A percentile compares a stretch with the other conserved stretches of the same genome.
Conservation (phyloP, 2,329 filamentous ascomycete species). For the Botrytis paeoniae region DNA sequence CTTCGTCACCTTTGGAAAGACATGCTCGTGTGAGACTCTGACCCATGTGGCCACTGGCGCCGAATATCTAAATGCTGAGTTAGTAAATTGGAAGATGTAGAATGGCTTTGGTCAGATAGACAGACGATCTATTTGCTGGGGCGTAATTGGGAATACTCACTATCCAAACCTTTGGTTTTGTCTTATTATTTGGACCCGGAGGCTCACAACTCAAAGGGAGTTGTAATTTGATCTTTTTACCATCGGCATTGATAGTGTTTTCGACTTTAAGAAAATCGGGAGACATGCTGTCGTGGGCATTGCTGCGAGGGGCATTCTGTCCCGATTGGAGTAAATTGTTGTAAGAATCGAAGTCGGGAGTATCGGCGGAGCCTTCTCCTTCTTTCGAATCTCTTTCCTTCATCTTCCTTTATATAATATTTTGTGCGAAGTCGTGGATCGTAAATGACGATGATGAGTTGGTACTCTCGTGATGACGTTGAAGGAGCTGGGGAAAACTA, state of each 20-base stretch:
- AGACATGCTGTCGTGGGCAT: slow-evolving; percentile 24
- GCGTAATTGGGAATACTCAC: slow-evolving; percentile 48
- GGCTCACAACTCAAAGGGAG: slow-evolving; percentile 86
- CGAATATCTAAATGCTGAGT: slow-evolving; percentile 65
- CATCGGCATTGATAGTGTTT: background rate
- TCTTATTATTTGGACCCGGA: slow-evolving; percentile 65
- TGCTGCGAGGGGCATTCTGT: too few relatives aligned
- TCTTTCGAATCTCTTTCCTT: background rate
- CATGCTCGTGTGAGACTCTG: slow-evolving; percentile 82
- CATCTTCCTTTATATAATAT: background rate
- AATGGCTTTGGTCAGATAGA: too few relatives aligned
- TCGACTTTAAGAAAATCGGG: slow-evolving; percentile 20
- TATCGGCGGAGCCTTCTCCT: background rate
- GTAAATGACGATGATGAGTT: background rate
- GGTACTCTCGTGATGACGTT: background rate
- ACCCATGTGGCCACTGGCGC: slow-evolving; percentile 95
- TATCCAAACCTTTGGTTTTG: slow-evolving; percentile 82
- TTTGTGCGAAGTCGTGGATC: background rate
- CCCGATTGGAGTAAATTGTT: background rate
- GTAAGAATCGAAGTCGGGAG: background rate
- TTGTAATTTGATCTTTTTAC: slow-evolving; percentile 47
- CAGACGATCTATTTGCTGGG: background rate
- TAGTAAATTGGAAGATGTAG: slow-evolving; percentile 1
- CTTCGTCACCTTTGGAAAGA: slow-evolving; percentile 75
- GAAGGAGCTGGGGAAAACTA: background rate